Evolutionary conservation across 768 basidiomycete species (phyloP), one percentile per base, ranked within the genome.

Genomic region (Collybia mongolica): DNA sequence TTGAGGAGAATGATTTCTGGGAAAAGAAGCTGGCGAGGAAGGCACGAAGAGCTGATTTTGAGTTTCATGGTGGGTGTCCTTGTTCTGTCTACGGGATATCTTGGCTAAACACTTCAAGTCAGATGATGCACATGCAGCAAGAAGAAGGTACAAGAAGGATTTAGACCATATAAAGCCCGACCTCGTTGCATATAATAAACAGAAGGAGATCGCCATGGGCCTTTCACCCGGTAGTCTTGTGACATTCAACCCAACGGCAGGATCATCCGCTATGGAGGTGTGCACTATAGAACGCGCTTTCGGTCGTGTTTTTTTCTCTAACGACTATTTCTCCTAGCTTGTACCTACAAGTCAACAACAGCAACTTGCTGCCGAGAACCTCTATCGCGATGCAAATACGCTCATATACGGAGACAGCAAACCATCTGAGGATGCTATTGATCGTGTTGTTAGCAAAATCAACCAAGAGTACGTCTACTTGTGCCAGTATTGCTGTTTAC

Each of bases 1-100:
- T 97, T 50, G 93, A 98, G 70, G 93, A 98, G 69, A 96, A 94
- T 62, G 93, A 98, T 54, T 77, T 84, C 49, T 99, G 97, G 97
- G 94, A 97, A 73, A 90, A 89, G 76, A 93, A 94, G 66, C 66
- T 81, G 57, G 86, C 84, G 20, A 72, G 86, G 60, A 98, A 94
- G 70, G 82, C 80, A 55, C 77, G 93, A 65, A 78, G 91, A 66
- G 90, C 86, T 7, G 91, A 96, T 68, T 92, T 85, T 56, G 86
- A 89, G 66, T 98, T 97, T 64, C 89, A 96, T 64, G 91, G 96
- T 94, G 51, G 43, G 19, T 23, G 50, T 46, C 22, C 28, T 42
- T 24, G 23, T 56, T 37, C 53, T 32, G 23, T 15, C n/a, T 6
- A 46, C 14, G 11, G 11, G 32, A 32, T 5, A 32, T 32, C 24